Percentiles rank a stretch among this genome's conserved stretches.
These are phyloP conservation scores for Selaginella tamariscina DNA, from an alignment of 75 land plant genomes.

Conservation along the genomic window DNA sequence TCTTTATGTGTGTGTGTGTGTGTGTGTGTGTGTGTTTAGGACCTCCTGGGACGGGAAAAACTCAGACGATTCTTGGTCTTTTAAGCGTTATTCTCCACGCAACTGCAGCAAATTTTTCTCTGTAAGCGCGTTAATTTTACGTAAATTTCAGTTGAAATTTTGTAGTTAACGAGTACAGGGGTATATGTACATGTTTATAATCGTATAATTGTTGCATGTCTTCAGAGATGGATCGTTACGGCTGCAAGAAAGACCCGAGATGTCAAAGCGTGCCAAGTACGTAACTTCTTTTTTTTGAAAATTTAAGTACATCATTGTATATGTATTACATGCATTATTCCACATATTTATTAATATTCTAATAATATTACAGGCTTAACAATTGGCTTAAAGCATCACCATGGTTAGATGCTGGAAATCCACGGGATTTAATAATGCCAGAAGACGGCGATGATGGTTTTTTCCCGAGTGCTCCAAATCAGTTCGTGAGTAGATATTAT, in stretches of 20 bases:
- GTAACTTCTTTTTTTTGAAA: background rate
- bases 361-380: constrained; percentile 28
- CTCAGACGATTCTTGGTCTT: constrained; percentile 94
- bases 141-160: no score
- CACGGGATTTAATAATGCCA: constrained; percentile 73
- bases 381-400: constrained; percentile 84
- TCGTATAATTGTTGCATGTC: no score
- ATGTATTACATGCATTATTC: background rate
- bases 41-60: constrained; percentile 98
- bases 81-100: constrained; percentile 91
- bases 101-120: constrained; percentile 37
- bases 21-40: constrained; percentile 22
- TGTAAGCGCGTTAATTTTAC: background rate
- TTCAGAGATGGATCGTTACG: background rate
- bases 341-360: constrained; percentile 11
- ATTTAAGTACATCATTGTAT: background rate
- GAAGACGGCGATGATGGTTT: constrained; percentile 84
- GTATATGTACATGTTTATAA: no score
- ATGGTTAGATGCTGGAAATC: constrained; percentile 59
- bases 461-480: constrained; percentile 62
- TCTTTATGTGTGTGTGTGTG: no score
- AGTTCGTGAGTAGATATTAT: constrained; percentile 43
- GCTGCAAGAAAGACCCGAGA: constrained; percentile 18
- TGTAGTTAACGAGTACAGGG: no score
- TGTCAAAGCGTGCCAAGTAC: constrained; percentile 25